These are phyloP conservation scores for Leishmania tropica DNA, from an alignment of 208 protist genomes.

Conservation along the genomic window DNA sequence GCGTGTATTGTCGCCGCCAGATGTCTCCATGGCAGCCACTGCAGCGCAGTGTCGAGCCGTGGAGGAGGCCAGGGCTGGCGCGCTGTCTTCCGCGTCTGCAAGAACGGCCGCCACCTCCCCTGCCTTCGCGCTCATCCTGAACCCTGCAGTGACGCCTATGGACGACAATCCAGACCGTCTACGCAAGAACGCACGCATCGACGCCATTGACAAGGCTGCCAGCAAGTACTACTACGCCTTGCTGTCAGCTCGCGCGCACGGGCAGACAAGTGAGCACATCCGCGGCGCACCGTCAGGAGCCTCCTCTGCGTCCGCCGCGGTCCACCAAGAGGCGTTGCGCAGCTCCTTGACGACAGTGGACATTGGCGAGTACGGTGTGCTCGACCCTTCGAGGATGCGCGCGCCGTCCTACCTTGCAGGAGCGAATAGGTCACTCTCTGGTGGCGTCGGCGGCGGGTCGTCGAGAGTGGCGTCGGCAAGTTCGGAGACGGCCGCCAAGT, in stretches of 20 bases:
- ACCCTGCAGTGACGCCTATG: slow-evolving; percentile 39
- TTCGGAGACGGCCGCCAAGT: slow-evolving; percentile 19
- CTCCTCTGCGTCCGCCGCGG: slow-evolving; percentile 24
- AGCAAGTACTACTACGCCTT: slow-evolving; percentile 58
- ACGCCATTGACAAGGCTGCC: slow-evolving; percentile 54
- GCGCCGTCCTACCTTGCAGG: not conserved
- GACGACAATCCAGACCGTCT: slow-evolving; percentile 48
- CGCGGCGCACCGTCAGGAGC: not conserved
- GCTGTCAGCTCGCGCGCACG: slow-evolving; percentile 23
- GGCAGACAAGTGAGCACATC: not conserved
- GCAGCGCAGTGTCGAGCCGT: slow-evolving; percentile 3
- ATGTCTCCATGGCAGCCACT: slow-evolving; percentile 1
- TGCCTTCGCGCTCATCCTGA: slow-evolving; percentile 53
- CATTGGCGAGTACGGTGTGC: slow-evolving; percentile 32
- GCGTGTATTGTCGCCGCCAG: not conserved
- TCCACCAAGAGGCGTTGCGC: slow-evolving; percentile 26
- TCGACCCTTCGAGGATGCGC: slow-evolving; percentile 30
- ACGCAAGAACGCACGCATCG: slow-evolving; percentile 70
- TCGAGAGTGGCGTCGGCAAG: not conserved
- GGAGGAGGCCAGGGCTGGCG: not conserved
- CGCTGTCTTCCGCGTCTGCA: not conserved
- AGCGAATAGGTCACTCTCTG: not conserved
- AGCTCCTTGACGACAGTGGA: slow-evolving; percentile 21
- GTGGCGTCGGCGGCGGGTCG: not conserved
- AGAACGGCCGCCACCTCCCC: too few relatives aligned